These are phyloP conservation scores for Pigoraptor vietnamica DNA, from an alignment of 78 protist species.

Conservation along the genomic window DNA sequence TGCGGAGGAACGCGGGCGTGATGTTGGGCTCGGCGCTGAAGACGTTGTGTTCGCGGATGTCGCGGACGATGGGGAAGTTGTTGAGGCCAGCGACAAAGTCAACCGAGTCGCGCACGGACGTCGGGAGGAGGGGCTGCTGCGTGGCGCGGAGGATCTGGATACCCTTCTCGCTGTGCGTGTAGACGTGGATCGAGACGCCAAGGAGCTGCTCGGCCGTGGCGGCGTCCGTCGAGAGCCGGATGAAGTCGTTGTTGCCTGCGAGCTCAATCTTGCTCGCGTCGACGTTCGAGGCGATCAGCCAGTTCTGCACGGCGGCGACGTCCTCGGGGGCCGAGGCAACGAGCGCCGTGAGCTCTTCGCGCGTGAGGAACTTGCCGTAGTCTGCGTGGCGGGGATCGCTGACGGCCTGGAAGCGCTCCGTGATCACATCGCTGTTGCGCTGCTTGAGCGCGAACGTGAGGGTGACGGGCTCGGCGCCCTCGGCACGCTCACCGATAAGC, in stretches of 20 bases:
- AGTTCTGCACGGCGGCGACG: neutral
- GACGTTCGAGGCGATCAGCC: neutral
- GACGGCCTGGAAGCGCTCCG: neutral
- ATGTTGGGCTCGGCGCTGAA: neutral
- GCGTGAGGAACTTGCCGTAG: constrained; percentile 4
- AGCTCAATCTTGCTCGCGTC: neutral
- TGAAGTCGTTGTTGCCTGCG: neutral
- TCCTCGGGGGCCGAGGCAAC: neutral
- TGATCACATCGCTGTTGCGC: neutral
- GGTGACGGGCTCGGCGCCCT: neutral
- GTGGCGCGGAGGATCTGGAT: neutral
- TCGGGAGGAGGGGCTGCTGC: neutral
- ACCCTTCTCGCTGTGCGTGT: neutral
- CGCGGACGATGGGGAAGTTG: neutral
- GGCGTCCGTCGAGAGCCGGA: neutral
- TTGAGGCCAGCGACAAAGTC: neutral
- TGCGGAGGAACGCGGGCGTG: neutral
- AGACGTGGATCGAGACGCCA: neutral
- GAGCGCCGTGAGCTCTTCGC: neutral
- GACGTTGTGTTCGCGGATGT: neutral
- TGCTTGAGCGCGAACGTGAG: neutral
- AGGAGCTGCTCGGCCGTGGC: neutral
- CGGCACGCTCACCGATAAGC: neutral
- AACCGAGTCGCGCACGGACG: neutral
- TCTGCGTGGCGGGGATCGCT: neutral